Percentiles rank a stretch among this genome's conserved stretches.
Evolutionary conservation across 352 stramenopile genomes (phyloP).

Genomic region (Peronospora belbahrii): DNA sequence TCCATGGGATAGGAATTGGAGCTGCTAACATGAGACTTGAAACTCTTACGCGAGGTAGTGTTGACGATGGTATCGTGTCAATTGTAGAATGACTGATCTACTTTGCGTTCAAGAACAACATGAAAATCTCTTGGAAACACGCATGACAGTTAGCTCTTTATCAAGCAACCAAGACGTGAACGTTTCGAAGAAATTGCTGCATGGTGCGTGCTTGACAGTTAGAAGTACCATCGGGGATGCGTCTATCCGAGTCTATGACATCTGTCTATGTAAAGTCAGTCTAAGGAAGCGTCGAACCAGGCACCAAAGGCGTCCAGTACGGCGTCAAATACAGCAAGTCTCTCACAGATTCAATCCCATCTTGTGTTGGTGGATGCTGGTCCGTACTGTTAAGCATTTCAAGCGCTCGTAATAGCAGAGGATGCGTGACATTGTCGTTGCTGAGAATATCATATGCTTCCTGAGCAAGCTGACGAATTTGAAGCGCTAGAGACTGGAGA

Average conservation of each 20-base stretch:
- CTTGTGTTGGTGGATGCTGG: not conserved
- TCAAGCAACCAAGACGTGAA: not conserved
- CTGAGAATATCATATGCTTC: conserved; percentile 10
- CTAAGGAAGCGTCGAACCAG: conserved; percentile 4
- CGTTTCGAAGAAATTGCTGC: not conserved
- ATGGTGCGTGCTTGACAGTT: no score
- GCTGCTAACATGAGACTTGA: not conserved
- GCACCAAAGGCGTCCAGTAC: conserved; percentile 30
- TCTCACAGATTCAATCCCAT: conserved; percentile 3
- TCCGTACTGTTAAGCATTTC: conserved; percentile 17
- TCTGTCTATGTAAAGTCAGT: not conserved
- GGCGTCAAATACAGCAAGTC: conserved; percentile 46
- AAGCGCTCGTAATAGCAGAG: conserved; percentile 32
- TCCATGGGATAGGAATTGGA: not conserved
- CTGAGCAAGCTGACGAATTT: conserved; percentile 22
- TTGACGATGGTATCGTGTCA: not conserved
- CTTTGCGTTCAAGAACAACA: no score
- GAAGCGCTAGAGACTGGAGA: conserved; percentile 12
- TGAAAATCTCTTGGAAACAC: not conserved
- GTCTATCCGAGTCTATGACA: not conserved
- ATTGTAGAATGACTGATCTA: not conserved
- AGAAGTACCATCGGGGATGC: no score
- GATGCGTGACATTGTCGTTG: conserved; percentile 26
- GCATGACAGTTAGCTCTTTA: not conserved
- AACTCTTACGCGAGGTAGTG: no score